Evolutionary conservation across 1,139 yeast species (phyloP).

Genomic region (Keqinozyma sinolaborantium): DNA sequence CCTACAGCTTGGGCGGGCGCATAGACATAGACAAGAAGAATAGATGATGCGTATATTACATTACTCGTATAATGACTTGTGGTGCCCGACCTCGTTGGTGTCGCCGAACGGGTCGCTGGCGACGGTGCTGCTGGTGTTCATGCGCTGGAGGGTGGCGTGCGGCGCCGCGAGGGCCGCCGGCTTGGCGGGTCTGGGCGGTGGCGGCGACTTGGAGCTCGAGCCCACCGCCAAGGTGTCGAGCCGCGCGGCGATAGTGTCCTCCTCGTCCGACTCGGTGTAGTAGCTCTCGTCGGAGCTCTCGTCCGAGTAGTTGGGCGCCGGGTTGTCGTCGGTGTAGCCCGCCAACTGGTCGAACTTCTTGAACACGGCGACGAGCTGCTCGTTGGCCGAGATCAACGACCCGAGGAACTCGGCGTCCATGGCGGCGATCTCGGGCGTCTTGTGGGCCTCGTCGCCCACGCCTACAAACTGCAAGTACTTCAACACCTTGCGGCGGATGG

Average conservation of each 20-base stretch:
- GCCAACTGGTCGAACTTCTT: conserved; percentile 56
- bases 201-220: conserved; percentile 15
- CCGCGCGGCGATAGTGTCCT: conserved; percentile 1
- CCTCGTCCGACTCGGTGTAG: conserved; percentile 42
- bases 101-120: conserved; percentile 71
- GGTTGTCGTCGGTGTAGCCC: conserved; percentile 34
- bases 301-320: conserved; percentile 33
- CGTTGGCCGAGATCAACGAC: conserved; percentile 81
- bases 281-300: conserved; percentile 37
- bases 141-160: conserved; percentile 11
- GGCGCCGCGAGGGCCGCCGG: conserved; percentile 16
- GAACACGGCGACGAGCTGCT: conserved; percentile 74
- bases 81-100: conserved; percentile 37
- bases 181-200: conserved; percentile 33
- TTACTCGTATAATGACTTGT: conserved; percentile 16
- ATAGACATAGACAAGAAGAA: neutral
- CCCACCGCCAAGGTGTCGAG: neutral
- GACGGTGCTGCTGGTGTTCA: conserved; percentile 24
- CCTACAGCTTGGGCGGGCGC: neutral
- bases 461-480: conserved; percentile 80
- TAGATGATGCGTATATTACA: conserved; percentile 27
- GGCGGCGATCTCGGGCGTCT: conserved; percentile 24
- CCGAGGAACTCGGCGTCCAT: conserved; percentile 81
- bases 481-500: conserved; percentile 71
- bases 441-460: conserved; percentile 37